These are phyloP conservation scores for Silene uniflora DNA, from an alignment of 148 eudicot species.

Conservation along the genomic window DNA sequence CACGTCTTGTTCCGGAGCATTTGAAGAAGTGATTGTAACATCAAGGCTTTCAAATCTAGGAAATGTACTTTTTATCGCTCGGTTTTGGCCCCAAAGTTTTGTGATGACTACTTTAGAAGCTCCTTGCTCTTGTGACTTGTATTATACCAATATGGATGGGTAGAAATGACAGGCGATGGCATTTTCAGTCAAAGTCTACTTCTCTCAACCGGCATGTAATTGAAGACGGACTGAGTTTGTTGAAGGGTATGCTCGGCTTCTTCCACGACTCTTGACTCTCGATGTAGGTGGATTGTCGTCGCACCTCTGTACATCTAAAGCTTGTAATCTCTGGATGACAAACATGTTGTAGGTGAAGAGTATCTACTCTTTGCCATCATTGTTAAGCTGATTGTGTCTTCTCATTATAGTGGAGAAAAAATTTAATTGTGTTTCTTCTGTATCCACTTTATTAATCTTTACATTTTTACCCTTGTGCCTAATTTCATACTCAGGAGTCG, in stretches of 20 bases:
- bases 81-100: conserved; percentile 7
- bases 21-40: conserved; percentile 32
- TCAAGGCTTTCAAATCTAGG: conserved; percentile 1
- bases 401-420: neutral
- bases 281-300: conserved; percentile 12
- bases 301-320: conserved; percentile 11
- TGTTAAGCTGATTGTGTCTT: conserved; percentile 9
- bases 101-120: conserved; percentile 18
- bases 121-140: conserved; percentile 9
- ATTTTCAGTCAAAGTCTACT: conserved; percentile 4
- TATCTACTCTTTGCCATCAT: neutral
- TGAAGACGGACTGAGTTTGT: conserved; percentile 7
- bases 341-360: conserved; percentile 1
- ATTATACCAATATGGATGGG: conserved; percentile 15
- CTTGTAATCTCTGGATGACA: conserved; percentile 14
- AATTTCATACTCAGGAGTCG: too few relatives aligned
- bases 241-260: neutral
- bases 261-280: neutral
- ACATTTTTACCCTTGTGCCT: neutral
- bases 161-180: conserved; percentile 12
- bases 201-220: neutral
- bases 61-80: conserved; percentile 13
- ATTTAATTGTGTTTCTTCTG: too few relatives aligned
- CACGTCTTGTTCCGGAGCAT: conserved; percentile 61
- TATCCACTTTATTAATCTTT: neutral